These are phyloP conservation scores for Ceratocystis ficicola DNA, from an alignment of 2,329 filamentous ascomycete genomes.

Conservation along the genomic window DNA sequence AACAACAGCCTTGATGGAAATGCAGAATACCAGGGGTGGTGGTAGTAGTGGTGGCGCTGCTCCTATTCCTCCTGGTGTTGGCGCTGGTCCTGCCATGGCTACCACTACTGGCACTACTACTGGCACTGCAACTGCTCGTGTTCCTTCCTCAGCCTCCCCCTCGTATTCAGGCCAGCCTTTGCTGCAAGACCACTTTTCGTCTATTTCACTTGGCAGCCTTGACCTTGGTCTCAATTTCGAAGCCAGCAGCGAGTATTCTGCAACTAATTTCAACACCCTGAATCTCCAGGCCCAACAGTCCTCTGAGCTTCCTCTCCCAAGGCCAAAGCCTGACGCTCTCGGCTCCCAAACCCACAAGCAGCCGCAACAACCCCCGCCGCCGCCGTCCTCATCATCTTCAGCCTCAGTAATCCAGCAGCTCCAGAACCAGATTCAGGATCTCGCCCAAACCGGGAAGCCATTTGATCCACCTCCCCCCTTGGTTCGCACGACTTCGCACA, in stretches of 20 bases:
- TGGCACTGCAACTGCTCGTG: neutral
- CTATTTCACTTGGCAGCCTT: conserved; percentile 15
- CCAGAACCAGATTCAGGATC: conserved; percentile 19
- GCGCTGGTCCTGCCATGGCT: neutral
- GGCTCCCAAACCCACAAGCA: neutral
- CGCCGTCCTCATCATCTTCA: conserved; percentile 10
- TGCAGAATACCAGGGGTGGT: conserved; percentile 5
- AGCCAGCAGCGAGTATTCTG: conserved; percentile 9
- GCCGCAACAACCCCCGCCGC: neutral
- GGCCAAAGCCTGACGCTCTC: neutral
- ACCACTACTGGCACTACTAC: neutral
- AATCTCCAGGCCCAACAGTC: conserved; percentile 4
- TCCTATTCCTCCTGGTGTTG: neutral
- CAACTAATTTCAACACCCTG: conserved; percentile 1
- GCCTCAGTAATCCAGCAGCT: conserved; percentile 23
- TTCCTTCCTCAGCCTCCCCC: conserved; percentile 9
- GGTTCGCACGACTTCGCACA: conserved; percentile 36
- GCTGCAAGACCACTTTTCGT: conserved; percentile 14
- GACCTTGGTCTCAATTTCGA: conserved; percentile 13
- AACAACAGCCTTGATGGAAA: neutral
- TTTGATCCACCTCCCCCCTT: conserved; percentile 32
- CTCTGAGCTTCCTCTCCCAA: neutral
- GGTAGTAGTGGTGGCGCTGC: neutral
- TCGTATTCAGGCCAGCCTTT: conserved; percentile 11
- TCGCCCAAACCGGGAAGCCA: neutral